Evolutionary conservation across 768 basidiomycete species (phyloP), one percentile per base, ranked within the genome.

Genomic region (Leccinum rimulosum): DNA sequence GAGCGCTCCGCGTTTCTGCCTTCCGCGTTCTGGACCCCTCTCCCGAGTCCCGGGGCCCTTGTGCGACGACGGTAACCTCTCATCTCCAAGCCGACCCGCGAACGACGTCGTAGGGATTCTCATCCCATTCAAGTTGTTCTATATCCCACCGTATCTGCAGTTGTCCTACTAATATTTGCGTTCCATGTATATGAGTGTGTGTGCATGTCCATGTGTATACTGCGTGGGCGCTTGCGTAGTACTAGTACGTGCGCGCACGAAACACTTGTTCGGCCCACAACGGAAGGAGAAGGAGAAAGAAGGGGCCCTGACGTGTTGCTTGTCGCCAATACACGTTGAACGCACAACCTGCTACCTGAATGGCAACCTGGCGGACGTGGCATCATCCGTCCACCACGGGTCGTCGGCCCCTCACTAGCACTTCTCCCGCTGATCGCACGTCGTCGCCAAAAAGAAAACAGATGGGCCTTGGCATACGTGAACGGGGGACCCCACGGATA

Each of bases 361-460:
- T 10, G 8, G 15, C 36, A 38, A 38, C 15, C 15, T 38, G 36
- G 17, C 36, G 36, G 17, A 3, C 14, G 36, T 17, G 8, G 38
- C 38, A 40, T 17, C 40, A 40, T 15, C 9, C 40, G 40, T 9
- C 40, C 40, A 40, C n/a, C 40, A 40, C 40, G n/a, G 38, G 17
- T 40, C 17, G 9, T 40, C 17, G 17, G 40, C 40, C 40, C 7
- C n/a, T 40, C 8, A 40, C n/a, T n/a, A 40, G 3, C n/a, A 19
- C 36, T 43, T 57, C 55, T 36, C 6, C 59, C 59, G 59, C 22
- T 55, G 60, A 48, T 38, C 17, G 40, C 47, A 58, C 17, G n/a
- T 36, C 19, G 10, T 40, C 40, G 10, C 38, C 52, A 38, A 17
- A 38, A 10, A 36, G 8, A 6, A 49, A 27, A 17, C 15, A 22